A percentile compares a stretch with the other conserved stretches of the same genome.
phyloP scores from a whole-genome alignment of 2,329 filamentous ascomycete genomes.

The Diaporthe velutina region DNA sequence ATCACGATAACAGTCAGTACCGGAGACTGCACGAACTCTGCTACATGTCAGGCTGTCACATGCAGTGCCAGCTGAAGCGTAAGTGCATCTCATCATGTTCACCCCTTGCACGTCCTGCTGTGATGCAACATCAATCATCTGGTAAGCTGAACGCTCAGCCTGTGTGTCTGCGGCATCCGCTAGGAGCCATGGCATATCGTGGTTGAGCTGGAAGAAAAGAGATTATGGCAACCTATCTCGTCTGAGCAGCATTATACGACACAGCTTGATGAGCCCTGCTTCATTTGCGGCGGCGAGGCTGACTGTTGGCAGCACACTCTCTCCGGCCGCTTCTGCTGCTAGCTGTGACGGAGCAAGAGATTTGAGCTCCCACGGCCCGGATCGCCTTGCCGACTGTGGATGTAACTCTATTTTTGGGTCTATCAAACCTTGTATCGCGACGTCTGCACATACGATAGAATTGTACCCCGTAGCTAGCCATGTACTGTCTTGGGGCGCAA shows the following conservation, averaged over 20 bases:
- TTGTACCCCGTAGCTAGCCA: neutral
- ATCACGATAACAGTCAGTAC: neutral
- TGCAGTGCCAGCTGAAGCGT: slow-evolving; percentile 18
- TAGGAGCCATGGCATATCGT: slow-evolving; percentile 14
- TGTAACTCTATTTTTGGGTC: slow-evolving; percentile 1
- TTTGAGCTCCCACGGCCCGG: neutral
- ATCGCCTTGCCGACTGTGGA: neutral
- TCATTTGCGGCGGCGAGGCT: slow-evolving; percentile 33
- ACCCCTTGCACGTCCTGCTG: neutral
- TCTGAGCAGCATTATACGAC: slow-evolving; percentile 26
- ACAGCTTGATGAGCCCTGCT: slow-evolving; percentile 1
- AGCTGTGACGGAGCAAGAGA: neutral
- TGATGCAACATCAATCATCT: slow-evolving; percentile 39
- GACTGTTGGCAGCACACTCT: slow-evolving; percentile 7
- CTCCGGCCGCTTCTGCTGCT: neutral
- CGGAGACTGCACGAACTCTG: neutral
- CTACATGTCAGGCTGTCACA: neutral
- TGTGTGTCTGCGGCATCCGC: slow-evolving; percentile 7
- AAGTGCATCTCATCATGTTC: slow-evolving; percentile 23
- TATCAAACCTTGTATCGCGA: neutral
- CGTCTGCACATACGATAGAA: neutral
- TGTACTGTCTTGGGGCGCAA: neutral
- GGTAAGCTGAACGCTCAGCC: slow-evolving; percentile 41
- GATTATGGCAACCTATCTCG: slow-evolving; percentile 26
- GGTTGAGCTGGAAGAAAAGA: slow-evolving; percentile 39